These are phyloP conservation scores for Hondaea fermentalgiana DNA, from an alignment of 108 stramenopile genomes.

Conservation along the genomic window DNA sequence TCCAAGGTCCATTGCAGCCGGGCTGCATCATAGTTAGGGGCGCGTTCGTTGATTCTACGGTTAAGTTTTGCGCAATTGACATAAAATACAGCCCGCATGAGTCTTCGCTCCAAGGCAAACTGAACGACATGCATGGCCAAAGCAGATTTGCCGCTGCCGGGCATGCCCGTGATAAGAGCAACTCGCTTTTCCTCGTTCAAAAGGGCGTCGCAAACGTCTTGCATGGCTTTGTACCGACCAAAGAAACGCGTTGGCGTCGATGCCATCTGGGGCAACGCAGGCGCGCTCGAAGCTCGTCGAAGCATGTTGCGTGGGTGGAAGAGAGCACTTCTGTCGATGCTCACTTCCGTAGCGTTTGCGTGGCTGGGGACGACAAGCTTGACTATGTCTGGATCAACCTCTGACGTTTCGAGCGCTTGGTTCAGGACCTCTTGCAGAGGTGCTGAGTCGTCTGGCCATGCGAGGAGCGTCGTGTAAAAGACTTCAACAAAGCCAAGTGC, in stretches of 20 bases:
- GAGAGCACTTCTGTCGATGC: no score
- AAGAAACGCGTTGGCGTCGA: neutral
- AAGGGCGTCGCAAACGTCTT: neutral
- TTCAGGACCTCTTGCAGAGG: no score
- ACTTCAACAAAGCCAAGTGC: neutral
- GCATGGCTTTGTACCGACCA: neutral
- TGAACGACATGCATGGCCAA: neutral
- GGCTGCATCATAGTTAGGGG: neutral
- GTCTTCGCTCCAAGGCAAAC: neutral
- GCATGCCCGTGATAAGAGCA: neutral
- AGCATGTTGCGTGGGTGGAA: neutral
- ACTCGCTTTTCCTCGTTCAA: neutral
- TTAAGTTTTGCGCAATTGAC: neutral
- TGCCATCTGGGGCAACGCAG: neutral
- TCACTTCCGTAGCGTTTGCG: no score
- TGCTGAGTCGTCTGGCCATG: no score
- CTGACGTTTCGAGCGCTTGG: no score
- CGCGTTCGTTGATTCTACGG: neutral
- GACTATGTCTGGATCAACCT: no score
- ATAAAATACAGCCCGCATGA: neutral
- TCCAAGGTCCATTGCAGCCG: neutral
- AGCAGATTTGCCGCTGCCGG: neutral
- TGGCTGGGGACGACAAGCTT: no score
- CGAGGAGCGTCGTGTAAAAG: neutral
- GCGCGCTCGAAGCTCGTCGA: neutral